phyloP scores from a whole-genome alignment of 2,329 filamentous ascomycete species.

The Colletotrichum tropicale region DNA sequence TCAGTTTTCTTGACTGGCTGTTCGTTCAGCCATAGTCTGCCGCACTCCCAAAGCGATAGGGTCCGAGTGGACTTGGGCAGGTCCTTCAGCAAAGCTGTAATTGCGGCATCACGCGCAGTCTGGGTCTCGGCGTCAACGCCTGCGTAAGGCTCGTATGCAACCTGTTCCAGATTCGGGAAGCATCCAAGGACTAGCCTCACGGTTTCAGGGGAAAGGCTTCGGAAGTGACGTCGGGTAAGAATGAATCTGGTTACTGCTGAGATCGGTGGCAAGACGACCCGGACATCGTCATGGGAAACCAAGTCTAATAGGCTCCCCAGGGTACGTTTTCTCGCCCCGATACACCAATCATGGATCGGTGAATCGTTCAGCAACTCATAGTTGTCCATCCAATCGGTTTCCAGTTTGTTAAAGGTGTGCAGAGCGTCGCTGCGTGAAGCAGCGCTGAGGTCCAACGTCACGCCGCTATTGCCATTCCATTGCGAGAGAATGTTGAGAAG shows the following conservation, averaged over 20 bases:
- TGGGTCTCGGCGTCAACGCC: background rate
- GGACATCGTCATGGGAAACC: background rate
- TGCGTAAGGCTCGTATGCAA: background rate
- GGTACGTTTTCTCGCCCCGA: background rate
- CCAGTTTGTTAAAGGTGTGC: background rate
- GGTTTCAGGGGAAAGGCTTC: background rate
- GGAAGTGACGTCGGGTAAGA: background rate
- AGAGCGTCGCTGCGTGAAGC: background rate
- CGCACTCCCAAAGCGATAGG: background rate
- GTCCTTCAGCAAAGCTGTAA: fast-evolving
- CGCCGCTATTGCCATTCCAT: background rate
- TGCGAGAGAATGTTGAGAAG: background rate
- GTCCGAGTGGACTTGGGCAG: background rate
- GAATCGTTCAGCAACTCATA: background rate
- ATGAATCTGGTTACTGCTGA: background rate
- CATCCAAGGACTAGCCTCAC: background rate
- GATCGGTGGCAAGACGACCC: background rate
- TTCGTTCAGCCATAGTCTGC: fast-evolving
- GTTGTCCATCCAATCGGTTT: background rate
- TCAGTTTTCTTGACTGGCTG: fast-evolving
- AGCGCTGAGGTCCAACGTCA: background rate
- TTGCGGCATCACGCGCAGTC: background rate
- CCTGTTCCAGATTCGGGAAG: background rate
- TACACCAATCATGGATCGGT: background rate
- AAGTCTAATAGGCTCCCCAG: background rate